phyloP scores from a whole-genome alignment of 345 rosid genomes.

The Lepidium sativum region DNA sequence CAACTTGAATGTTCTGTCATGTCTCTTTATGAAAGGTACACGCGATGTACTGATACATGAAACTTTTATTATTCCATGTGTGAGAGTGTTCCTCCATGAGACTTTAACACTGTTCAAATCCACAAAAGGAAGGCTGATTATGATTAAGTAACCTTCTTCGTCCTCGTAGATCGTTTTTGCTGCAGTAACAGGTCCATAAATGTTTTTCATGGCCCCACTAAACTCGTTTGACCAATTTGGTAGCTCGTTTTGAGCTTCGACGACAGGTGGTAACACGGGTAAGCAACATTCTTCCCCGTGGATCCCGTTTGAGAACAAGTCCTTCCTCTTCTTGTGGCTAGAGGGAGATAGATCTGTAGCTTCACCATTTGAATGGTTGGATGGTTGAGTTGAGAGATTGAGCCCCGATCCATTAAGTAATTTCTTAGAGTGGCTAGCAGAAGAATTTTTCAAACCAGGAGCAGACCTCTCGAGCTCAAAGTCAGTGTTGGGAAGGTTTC shows the following conservation, averaged over 20 bases:
- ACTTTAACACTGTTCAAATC: constrained; percentile 93
- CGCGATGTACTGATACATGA: constrained; percentile 79
- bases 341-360: constrained; percentile 61
- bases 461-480: constrained; percentile 81
- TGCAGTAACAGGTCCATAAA: constrained; percentile 85
- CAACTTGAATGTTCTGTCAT: constrained; percentile 84
- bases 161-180: constrained; percentile 92
- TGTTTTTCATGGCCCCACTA: constrained; percentile 76
- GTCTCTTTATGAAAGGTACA: constrained; percentile 71
- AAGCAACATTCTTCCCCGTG: constrained; percentile 51
- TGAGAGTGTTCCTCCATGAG: constrained; percentile 85
- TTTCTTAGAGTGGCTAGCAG: constrained; percentile 57
- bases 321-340: constrained; percentile 71
- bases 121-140: constrained; percentile 82
- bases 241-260: constrained; percentile 51
- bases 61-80: constrained; percentile 75
- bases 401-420: constrained; percentile 79
- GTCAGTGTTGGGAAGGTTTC: constrained; percentile 83
- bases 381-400: constrained; percentile 67
- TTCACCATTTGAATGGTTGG: constrained; percentile 55
- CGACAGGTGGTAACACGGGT: constrained; percentile 34
- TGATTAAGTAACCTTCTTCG: constrained; percentile 66
- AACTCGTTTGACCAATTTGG: constrained; percentile 65
- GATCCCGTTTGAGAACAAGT: constrained; percentile 50
- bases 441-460: constrained; percentile 39